These are phyloP conservation scores for Crucibulum laeve DNA, from an alignment of 768 basidiomycete genomes.

Conservation along the genomic window DNA sequence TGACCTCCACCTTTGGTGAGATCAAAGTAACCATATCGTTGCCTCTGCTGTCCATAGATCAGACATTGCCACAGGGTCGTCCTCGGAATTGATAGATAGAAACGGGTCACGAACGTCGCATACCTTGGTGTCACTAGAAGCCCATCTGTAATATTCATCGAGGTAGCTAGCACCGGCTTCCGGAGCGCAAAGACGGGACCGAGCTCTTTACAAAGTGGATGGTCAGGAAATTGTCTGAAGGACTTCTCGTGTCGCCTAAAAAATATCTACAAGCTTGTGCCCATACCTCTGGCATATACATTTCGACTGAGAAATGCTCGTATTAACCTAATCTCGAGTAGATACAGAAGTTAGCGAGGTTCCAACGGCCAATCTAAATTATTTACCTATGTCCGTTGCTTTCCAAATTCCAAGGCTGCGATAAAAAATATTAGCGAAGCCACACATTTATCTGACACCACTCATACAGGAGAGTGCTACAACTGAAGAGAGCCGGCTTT, in stretches of 20 bases:
- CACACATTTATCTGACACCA: neutral
- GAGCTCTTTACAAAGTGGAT: neutral
- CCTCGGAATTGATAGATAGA: neutral
- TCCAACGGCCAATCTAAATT: neutral
- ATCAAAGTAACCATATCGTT: neutral
- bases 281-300: neutral
- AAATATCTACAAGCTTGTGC: neutral
- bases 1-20: neutral
- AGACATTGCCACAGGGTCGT: neutral
- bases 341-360: neutral
- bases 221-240: neutral
- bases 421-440: neutral
- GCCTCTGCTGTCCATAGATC: neutral
- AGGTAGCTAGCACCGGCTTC: neutral
- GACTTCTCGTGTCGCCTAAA: neutral
- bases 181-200: neutral
- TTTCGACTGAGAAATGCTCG: neutral
- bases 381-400: neutral
- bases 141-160: neutral
- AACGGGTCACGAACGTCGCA: neutral
- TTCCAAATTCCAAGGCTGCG: neutral
- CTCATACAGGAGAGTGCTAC: neutral
- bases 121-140: neutral
- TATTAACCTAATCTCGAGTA: neutral
- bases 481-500: neutral